Percentiles rank a stretch among this genome's conserved stretches.
phyloP scores from a whole-genome alignment of 345 rosid genomes.

The Physaria fendleri region DNA sequence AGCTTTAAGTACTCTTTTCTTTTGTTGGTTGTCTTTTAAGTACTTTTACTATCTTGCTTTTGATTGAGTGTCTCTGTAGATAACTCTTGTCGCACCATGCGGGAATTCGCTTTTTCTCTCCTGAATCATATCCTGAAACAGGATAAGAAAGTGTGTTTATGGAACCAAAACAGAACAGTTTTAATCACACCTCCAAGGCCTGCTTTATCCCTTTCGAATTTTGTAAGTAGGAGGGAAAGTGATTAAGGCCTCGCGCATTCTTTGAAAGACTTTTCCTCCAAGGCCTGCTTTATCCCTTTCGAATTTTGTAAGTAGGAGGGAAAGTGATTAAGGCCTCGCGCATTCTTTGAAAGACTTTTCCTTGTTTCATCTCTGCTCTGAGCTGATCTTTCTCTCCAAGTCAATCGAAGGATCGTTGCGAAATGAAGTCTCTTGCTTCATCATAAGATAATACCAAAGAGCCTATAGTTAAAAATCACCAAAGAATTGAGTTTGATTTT shows the following conservation, averaged over 20 bases:
- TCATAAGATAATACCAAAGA: constrained; percentile 92
- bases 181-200: constrained; percentile 99
- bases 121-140: constrained; percentile 83
- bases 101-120: constrained; percentile 96
- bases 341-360: constrained; percentile 97
- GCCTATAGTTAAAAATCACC: constrained; percentile 95
- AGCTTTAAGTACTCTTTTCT: too few species aligned
- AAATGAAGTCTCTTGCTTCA: constrained; percentile 94
- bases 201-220: constrained; percentile 61
- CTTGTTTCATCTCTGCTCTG: constrained; percentile 81
- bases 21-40: too few species aligned
- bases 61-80: constrained; percentile 76
- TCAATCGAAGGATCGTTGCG: constrained; percentile 95
- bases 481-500: too few species aligned
- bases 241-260: constrained; percentile 92
- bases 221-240: constrained; percentile 95
- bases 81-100: constrained; percentile 98
- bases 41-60: too few species aligned
- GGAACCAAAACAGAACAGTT: not conserved
- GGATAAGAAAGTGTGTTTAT: not conserved
- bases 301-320: constrained; percentile 99
- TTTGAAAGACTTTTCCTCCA: constrained; percentile 93
- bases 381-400: constrained; percentile 94
- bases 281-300: too few species aligned
- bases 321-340: constrained; percentile 81